A percentile compares a stretch with the other conserved stretches of the same genome.
Conservation (phyloP, 2,329 filamentous ascomycete genomes). For the Neoscytalidium dimidiatum region DNA sequence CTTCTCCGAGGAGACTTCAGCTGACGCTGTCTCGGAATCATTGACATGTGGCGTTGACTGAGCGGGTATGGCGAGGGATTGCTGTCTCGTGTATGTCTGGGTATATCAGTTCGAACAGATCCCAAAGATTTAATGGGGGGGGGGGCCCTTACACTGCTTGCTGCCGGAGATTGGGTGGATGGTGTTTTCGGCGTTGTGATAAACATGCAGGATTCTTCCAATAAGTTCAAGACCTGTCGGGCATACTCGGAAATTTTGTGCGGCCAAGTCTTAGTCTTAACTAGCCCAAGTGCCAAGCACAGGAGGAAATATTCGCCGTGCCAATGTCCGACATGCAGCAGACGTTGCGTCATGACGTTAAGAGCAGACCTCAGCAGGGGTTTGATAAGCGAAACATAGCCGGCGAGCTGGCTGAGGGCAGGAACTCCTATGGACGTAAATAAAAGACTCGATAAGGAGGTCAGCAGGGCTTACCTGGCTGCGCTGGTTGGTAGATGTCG, state of each 20-base stretch:
- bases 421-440: background rate
- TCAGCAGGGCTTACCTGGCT: background rate
- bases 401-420: background rate
- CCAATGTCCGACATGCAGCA: background rate
- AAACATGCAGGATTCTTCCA: background rate
- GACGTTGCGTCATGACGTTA: background rate
- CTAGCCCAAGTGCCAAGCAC: constrained; percentile 2
- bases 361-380: background rate
- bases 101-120: background rate
- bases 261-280: background rate
- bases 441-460: too few species aligned
- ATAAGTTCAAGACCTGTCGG: background rate
- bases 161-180: background rate
- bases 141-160: background rate
- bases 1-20: background rate
- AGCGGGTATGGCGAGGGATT: background rate
- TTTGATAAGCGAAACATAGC: constrained; percentile 1
- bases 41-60: background rate
- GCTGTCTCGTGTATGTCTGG: background rate
- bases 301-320: constrained; percentile 1
- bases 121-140: too few species aligned
- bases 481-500: background rate
- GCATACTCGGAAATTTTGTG: background rate
- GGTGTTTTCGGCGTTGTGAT: constrained; percentile 7
- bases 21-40: background rate